Base-by-base conservation (phyloP, 306 rosid species). In the Purshia tridentata region DNA sequence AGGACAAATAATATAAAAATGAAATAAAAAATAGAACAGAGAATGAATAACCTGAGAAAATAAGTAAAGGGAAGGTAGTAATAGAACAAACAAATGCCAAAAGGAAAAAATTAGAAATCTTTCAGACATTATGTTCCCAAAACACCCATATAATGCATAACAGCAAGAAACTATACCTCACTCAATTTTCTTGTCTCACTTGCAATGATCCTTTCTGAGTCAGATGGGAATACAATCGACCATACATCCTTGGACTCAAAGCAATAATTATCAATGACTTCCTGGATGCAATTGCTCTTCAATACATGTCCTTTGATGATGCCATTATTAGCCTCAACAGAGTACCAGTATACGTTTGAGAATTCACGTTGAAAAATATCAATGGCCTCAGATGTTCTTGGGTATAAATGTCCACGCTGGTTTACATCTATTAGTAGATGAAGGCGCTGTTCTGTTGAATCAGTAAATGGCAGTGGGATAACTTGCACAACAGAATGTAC, bases 331-430 rank as follows among this genome's bases (percentile, higher is more conserved):
- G 78, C 66, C 63, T 88, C 97, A 60, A 91, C 96, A 9, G 99
- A 87, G 82, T 90, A 90, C 99, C 99, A 95, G 82, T 95, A 91
- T 59, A 95, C 74, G 82, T 91, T 95, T 81, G 91, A 79, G 84
- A 84, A 87, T 77, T 90, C 97, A 0, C 55, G 86, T 81, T 83
- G 86, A 67, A 95, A 77, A 71, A 88, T 90, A 69, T 78, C 72
- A 78, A 86, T 67, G 72, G 98, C 96, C 78, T 95, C 99, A 37
- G 85, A 73, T 67, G 96, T 91, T 88, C 81, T 89, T 18, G 99
- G 99, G 86, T 91, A 90, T 63, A 95, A 76, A 87, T 88, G 81
- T 60, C 88, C 93, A 70, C 66, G 84, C 40, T 84, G 81, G 76
- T 90, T 74, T 35, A 48, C 70, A 74, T 89, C 99, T 63, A 95